Evolutionary conservation across 1,284 basidiomycete species (phyloP).

Genomic region (Naganishia liquefaciens): DNA sequence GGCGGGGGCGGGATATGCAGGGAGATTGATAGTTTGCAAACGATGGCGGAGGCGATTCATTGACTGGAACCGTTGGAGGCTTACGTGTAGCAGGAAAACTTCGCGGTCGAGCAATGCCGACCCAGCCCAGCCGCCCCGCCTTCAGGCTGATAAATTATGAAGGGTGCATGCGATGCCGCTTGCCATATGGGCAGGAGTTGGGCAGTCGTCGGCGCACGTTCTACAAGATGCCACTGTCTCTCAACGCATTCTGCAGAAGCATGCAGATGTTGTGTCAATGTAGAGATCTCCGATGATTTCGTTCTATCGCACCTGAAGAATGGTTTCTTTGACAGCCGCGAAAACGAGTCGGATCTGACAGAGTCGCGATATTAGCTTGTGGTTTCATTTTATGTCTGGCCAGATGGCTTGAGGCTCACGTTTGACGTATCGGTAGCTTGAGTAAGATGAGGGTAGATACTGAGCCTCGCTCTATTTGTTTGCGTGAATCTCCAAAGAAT

Average conservation of each 20-base stretch:
- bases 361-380: neutral
- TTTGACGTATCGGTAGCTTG: slow-evolving; percentile 63
- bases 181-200: no score
- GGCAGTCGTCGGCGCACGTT: no score
- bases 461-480: slow-evolving; percentile 81
- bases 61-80: no score
- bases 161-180: no score
- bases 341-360: slow-evolving; percentile 77
- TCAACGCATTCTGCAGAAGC: slow-evolving; percentile 45
- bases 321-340: slow-evolving; percentile 97
- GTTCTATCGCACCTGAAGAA: slow-evolving; percentile 61
- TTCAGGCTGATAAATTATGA: no score
- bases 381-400: neutral
- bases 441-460: slow-evolving; percentile 83
- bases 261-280: neutral
- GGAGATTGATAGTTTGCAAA: no score
- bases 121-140: no score
- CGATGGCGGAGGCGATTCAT: no score
- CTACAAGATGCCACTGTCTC: slow-evolving; percentile 53
- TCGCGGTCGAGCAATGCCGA: no score
- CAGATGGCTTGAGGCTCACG: slow-evolving; percentile 56
- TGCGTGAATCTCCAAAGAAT: slow-evolving; percentile 97
- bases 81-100: no score
- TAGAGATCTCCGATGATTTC: neutral
- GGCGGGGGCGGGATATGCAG: no score